phyloP scores from a whole-genome alignment of 2,329 filamentous ascomycete species.

The Talaromyces sp. region DNA sequence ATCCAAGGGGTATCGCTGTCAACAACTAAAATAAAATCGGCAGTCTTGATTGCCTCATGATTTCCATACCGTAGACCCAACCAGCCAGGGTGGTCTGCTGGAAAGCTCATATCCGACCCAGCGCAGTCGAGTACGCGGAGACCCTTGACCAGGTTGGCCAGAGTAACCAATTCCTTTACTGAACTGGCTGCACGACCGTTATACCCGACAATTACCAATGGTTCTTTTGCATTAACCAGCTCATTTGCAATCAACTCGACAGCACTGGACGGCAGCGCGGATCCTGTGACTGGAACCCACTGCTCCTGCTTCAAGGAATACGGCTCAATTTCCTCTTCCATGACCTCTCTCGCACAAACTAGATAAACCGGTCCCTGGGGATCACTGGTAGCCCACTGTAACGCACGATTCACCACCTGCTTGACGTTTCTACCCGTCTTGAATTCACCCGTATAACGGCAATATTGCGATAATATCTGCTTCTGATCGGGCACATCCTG shows the following conservation, averaged over 20 bases:
- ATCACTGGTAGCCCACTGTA: slow-evolving; percentile 73
- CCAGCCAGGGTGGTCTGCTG: slow-evolving; percentile 49
- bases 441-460: slow-evolving; percentile 75
- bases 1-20: slow-evolving; percentile 95
- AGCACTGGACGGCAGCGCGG: slow-evolving; percentile 51
- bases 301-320: slow-evolving; percentile 63
- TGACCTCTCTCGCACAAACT: slow-evolving; percentile 70
- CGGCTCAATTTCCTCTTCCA: slow-evolving; percentile 76
- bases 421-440: slow-evolving; percentile 81
- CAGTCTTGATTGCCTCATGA: slow-evolving; percentile 66
- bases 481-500: slow-evolving; percentile 80
- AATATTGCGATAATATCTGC: slow-evolving; percentile 77
- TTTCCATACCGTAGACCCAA: slow-evolving; percentile 68
- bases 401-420: slow-evolving; percentile 78
- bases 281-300: slow-evolving; percentile 67
- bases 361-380: slow-evolving; percentile 78
- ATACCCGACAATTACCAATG: slow-evolving; percentile 49
- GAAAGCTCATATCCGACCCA: slow-evolving; percentile 51
- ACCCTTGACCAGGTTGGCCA: slow-evolving; percentile 46
- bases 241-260: slow-evolving; percentile 41
- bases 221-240: slow-evolving; percentile 44
- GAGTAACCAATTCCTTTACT: slow-evolving; percentile 41
- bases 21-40: slow-evolving; percentile 78
- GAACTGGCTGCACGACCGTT: slow-evolving; percentile 43
- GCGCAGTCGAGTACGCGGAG: slow-evolving; percentile 50